Evolutionary conservation across 2,329 filamentous ascomycete species (phyloP).

Genomic region (Dryadomyces quercus-mongolicae): DNA sequence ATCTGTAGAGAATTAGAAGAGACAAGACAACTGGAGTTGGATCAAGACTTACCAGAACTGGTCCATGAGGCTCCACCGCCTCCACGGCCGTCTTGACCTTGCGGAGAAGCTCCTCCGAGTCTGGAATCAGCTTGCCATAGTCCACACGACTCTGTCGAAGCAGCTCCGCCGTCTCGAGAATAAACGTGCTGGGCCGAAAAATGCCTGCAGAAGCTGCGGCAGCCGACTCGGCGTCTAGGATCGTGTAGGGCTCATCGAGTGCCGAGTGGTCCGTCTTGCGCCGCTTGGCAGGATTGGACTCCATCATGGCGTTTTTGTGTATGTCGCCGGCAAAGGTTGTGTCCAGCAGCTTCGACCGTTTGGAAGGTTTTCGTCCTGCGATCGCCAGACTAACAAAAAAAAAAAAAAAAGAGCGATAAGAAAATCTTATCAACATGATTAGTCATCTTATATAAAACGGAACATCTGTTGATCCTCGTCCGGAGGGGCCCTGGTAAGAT

Average conservation of each 20-base stretch:
- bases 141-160: conserved; percentile 41
- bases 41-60: conserved; percentile 32
- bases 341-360: neutral
- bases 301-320: conserved; percentile 15
- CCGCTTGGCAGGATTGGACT: conserved; percentile 20
- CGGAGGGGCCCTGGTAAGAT: no score
- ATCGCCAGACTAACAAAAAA: neutral
- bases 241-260: neutral
- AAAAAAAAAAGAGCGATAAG: conserved; percentile 2
- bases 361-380: neutral
- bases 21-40: neutral
- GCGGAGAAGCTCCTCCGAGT: conserved; percentile 36
- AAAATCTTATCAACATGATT: neutral
- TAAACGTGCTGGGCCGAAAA: conserved; percentile 36
- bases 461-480: no score
- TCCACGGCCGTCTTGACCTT: conserved; percentile 41
- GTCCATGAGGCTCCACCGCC: conserved; percentile 33
- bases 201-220: conserved; percentile 19
- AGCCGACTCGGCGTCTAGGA: conserved; percentile 12
- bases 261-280: conserved; percentile 20
- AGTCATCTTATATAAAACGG: no score
- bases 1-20: conserved; percentile 35
- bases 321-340: neutral
- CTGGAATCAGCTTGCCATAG: conserved; percentile 34
- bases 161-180: conserved; percentile 48